Base-by-base conservation (phyloP, 2,329 filamentous ascomycete genomes). In the Colletotrichum limetticola region DNA sequence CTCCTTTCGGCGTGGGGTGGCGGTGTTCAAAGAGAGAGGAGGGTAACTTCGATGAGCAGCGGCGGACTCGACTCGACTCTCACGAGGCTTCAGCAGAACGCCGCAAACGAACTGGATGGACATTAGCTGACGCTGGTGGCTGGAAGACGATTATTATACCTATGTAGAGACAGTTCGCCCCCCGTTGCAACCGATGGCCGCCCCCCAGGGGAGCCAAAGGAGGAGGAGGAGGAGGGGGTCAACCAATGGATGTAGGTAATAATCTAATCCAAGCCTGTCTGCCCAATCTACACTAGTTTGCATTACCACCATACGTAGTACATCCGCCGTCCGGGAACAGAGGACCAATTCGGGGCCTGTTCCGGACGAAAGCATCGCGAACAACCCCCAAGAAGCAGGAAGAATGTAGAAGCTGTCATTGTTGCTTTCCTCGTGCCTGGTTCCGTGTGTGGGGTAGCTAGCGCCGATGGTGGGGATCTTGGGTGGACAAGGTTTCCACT, bases 371-470 rank as follows among this genome's bases (percentile, higher is more conserved):
- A 56, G 22, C 26, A 24, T 24, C 22, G 53, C 22, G n/a, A 37
- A 35, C 9, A 24, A 19, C n/a, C 24, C 22, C 52, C 19, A 35
- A 24, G 24, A 32, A 35, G 2, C 16, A 30, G 24, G 12, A 35
- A 19, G 30, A 14, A 24, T 49, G 42, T 49, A 56, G 9, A 65
- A 65, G 52, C 52, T 22, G 32, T 30, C 32, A 22, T 28, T 8
- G 62, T 65, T 24, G 35, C 35, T n/a, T 6, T 55, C 2, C 52
- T 55, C 28, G 53, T 28, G 53, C 42, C 19, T 49, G 37, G 37
- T 42, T 42, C 37, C 37, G 14, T 55, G 46, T 35, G 61, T 64
- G 61, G 61, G 61, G 61, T 63, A 53, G 63, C 63, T 71, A 55
- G 53, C 32, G 62, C 49, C 42, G 14, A 46, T 32, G 32, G 35